These are phyloP conservation scores for Anethum foeniculum DNA, from an alignment of 140 eudicot genomes.

Conservation along the genomic window DNA sequence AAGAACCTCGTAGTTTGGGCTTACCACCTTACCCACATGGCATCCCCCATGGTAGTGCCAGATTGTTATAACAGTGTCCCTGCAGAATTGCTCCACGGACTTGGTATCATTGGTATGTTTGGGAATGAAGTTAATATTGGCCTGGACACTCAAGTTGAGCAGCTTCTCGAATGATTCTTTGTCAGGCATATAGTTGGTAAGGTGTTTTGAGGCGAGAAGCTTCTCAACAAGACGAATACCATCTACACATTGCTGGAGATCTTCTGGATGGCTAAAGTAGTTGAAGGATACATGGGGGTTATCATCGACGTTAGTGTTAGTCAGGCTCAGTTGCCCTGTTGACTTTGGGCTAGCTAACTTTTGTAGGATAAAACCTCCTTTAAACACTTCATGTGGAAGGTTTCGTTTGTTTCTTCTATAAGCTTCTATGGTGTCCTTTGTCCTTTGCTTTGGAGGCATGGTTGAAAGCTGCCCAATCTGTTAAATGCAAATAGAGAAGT, in stretches of 20 bases:
- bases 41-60: slow-evolving; percentile 73
- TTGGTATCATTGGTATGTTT: slow-evolving; percentile 59
- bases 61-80: slow-evolving; percentile 50
- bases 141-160: slow-evolving; percentile 70
- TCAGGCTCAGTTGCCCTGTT: slow-evolving; percentile 49
- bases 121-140: slow-evolving; percentile 74
- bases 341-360: slow-evolving; percentile 71
- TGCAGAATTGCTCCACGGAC: slow-evolving; percentile 52
- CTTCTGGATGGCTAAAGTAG: slow-evolving; percentile 83
- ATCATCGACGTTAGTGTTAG: slow-evolving; percentile 60
- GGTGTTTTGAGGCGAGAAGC: slow-evolving; percentile 45
- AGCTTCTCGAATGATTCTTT: slow-evolving; percentile 34
- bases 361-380: slow-evolving; percentile 79
- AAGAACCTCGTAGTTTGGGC: slow-evolving; percentile 28
- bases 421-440: slow-evolving; percentile 53
- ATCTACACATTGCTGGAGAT: slow-evolving; percentile 47
- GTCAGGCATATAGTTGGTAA: slow-evolving; percentile 41
- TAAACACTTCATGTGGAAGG: slow-evolving; percentile 73
- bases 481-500: neutral
- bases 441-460: slow-evolving; percentile 68
- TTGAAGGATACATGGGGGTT: slow-evolving; percentile 77
- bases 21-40: slow-evolving; percentile 26
- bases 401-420: slow-evolving; percentile 46
- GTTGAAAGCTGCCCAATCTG: slow-evolving; percentile 94
- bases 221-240: slow-evolving; percentile 63